Evolutionary conservation across 306 rosid species (phyloP).

Genomic region (Morella rubra): DNA sequence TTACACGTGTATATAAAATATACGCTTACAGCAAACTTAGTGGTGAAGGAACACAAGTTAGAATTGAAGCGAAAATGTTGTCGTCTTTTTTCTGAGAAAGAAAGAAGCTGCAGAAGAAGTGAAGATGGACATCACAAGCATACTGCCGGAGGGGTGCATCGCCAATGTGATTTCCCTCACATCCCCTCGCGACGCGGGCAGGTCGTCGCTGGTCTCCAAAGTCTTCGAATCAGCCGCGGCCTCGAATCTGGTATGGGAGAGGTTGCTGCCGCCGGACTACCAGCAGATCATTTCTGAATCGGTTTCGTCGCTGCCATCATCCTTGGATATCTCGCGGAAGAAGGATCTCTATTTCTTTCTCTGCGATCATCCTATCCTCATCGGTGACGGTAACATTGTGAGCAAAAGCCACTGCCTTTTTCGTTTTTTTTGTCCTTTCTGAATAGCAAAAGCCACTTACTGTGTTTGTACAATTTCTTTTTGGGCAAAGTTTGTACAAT

Average conservation of each 20-base stretch:
- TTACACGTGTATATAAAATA: no score
- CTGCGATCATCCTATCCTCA: neutral
- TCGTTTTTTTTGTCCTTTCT: no score
- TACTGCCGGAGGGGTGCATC: neutral
- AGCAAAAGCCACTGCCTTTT: neutral
- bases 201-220: neutral
- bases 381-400: neutral
- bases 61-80: no score
- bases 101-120: no score
- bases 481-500: no score
- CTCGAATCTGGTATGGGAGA: conserved; percentile 2
- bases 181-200: neutral
- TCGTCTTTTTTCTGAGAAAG: no score
- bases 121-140: neutral
- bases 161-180: neutral
- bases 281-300: neutral
- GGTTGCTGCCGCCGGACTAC: neutral
- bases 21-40: no score
- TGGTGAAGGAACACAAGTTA: no score
- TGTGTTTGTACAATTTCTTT: no score
- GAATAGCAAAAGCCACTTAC: no score
- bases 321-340: neutral
- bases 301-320: conserved; percentile 17
- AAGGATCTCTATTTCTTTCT: neutral
- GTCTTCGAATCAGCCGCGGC: neutral